Evolutionary conservation across 1,284 basidiomycete genomes (phyloP), one percentile per base, ranked within the genome.

Genomic region (Anthracocystis walkeri): DNA sequence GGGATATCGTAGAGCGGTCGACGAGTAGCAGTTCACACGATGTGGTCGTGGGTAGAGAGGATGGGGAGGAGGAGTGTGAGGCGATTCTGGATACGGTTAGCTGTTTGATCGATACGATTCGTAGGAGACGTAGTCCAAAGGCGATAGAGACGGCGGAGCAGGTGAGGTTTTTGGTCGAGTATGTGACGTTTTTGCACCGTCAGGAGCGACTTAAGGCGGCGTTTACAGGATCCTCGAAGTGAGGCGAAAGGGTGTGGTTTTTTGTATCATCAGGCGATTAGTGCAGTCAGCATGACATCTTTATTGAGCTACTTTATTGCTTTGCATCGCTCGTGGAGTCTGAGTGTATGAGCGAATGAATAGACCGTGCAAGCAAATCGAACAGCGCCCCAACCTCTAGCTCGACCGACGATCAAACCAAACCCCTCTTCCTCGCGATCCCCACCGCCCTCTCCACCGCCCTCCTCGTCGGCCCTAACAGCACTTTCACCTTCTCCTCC

Each of bases 71-170:
- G 18, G 66, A 69, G 45, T 57, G 66, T 20, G 59, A 75, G 20
- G 40, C 54, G 7, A 76, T 70, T 21, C 27, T 76, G 14, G 62
- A 66, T 23, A 70, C 67, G n/a, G 77, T 70, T 2, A 20, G 58
- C 11, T 61, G 69, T 16, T 61, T 83, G 4, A 74, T 84, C 21
- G 75, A 82, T 16, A 77, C 80, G 0, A 78, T 84, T 23, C 71
- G 83, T 11, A 66, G 69, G 21, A 64, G 82, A 16, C 58, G 82
- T 6, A 82, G 80, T 53, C 75, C 80, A 6, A 84, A 84, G 38
- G 82, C 82, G 6, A 84, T 85, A 38, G 83, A 85, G 58, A 85
- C 83, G 8, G 83, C 83, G 5, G 83, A 85, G 62, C 83, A 85
- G 68, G 82, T 81, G 12, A 42, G 63, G 16, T 84, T 83, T 51